These are phyloP conservation scores for Lanmaoa pseudosensibilis DNA, from an alignment of 768 basidiomycete species.

Conservation along the genomic window DNA sequence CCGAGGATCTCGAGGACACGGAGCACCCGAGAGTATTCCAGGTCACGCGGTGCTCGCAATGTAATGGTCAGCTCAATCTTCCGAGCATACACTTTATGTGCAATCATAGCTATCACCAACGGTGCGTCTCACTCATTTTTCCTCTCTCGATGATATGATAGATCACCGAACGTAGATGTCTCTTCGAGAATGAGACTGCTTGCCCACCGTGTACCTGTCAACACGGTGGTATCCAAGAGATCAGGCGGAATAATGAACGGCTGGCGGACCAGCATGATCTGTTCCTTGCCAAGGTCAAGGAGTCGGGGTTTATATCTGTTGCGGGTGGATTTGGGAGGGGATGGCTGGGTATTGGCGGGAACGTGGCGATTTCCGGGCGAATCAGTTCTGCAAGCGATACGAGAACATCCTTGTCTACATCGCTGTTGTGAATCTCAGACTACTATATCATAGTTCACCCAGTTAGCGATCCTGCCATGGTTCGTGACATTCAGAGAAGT, in stretches of 20 bases:
- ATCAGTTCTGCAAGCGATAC: background rate
- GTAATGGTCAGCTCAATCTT: slow-evolving; percentile 86
- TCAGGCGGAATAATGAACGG: slow-evolving; percentile 80
- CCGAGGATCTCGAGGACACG: slow-evolving; percentile 76
- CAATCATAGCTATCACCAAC: slow-evolving; percentile 93
- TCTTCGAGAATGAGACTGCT: slow-evolving; percentile 86
- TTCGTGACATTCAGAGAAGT: background rate
- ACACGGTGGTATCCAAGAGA: slow-evolving; percentile 87
- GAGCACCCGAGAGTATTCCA: slow-evolving; percentile 87
- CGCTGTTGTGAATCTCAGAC: background rate
- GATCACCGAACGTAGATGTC: slow-evolving; percentile 52
- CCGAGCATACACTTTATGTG: slow-evolving; percentile 98
- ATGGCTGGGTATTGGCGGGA: slow-evolving; percentile 38
- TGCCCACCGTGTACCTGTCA: slow-evolving; percentile 88
- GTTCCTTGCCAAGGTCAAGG: slow-evolving; percentile 74
- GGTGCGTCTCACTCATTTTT: slow-evolving; percentile 36
- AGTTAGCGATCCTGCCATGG: background rate
- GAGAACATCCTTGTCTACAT: background rate
- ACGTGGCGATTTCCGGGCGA: slow-evolving; percentile 1
- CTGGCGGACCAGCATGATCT: slow-evolving; percentile 83
- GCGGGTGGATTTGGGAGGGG: slow-evolving; percentile 72
- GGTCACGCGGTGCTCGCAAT: slow-evolving; percentile 89
- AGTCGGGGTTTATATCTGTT: slow-evolving; percentile 67
- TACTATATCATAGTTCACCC: background rate
- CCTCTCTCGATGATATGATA: background rate